Evolutionary conservation across 257 asterid genomes (phyloP).

Genomic region (Nicotiana undulata): DNA sequence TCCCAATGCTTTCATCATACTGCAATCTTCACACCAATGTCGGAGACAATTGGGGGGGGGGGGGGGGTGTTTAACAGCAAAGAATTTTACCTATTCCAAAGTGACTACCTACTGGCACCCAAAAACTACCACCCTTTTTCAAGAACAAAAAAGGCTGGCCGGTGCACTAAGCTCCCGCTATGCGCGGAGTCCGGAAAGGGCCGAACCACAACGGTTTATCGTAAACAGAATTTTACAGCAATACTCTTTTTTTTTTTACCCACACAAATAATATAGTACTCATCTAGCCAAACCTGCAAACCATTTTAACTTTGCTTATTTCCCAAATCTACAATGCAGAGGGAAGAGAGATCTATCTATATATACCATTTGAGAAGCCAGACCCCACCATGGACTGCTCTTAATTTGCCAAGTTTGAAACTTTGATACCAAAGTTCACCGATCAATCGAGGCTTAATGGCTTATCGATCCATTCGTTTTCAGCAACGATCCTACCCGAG

Average conservation of each 20-base stretch:
- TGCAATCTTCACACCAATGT: background rate
- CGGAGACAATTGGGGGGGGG: background rate
- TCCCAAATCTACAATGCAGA: constrained; percentile 21
- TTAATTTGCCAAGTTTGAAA: constrained; percentile 14
- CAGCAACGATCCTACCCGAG: constrained; percentile 55
- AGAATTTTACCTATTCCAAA: constrained; percentile 24
- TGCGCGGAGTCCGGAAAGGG: no score
- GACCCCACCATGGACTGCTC: constrained; percentile 4
- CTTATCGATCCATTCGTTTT: constrained; percentile 59
- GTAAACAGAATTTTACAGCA: constrained; percentile 24
- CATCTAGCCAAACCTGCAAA: constrained; percentile 38
- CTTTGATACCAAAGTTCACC: background rate
- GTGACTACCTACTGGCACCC: constrained; percentile 14
- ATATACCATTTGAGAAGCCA: constrained; percentile 17
- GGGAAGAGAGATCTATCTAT: constrained; percentile 12
- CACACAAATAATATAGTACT: constrained; percentile 22
- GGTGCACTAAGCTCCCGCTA: no score
- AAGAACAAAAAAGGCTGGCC: background rate
- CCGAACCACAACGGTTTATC: no score
- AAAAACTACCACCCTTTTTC: constrained; percentile 21
- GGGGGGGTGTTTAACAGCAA: background rate
- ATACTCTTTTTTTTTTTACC: background rate
- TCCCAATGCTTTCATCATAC: constrained; percentile 1
- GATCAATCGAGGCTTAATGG: constrained; percentile 44
- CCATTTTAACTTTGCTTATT: constrained; percentile 47